Evolutionary conservation across 306 rosid species (phyloP), one percentile per base, ranked within the genome.

Genomic region (Myrica gale): DNA sequence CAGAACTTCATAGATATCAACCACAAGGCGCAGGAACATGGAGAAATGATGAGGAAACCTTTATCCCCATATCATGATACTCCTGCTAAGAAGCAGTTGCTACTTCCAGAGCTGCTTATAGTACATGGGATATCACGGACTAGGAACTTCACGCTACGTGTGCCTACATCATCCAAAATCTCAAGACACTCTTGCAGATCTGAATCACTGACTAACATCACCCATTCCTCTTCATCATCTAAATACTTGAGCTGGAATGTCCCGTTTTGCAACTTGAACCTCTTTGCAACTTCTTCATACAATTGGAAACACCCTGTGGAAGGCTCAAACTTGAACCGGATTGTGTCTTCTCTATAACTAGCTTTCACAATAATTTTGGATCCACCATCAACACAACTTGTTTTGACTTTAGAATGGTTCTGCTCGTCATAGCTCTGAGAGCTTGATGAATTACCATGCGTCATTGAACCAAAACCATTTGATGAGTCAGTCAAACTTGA

Each of bases 141-240:
- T 45, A 89, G 84, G 72, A 93, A 80, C 91, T 86, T 91, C 66
- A 83, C 90, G 42, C 58, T 76, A 43, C 43, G 83, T 9, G 78
- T 80, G 37, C 96, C 96, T 3, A 76, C 62, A 45, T 93, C 92
- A 54, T 85, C 89, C 86, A 88, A 58, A 79, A 89, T 82, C 68
- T 91, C 97, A 5, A 93, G 66, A 72, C 98, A 93, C 80, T 89
- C 97, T 68, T 75, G 93, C 76, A 93, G 73, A 83, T 89, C 98
- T 3, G 88, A 80, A 72, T 91, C 91, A 39, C 76, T 83, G 32
- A 84, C 89, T 74, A 93, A 42, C 97, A 89, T 88, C 69, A 93
- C 97, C 98, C 97, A 93, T 78, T 93, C 97, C 65, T 91, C 85
- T 80, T 93, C 96, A 73, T 93, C 97, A 21, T 93, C 98, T 17